Evolutionary conservation across 2,329 filamentous ascomycete species (phyloP).

Genomic region (Alternaria sp.): DNA sequence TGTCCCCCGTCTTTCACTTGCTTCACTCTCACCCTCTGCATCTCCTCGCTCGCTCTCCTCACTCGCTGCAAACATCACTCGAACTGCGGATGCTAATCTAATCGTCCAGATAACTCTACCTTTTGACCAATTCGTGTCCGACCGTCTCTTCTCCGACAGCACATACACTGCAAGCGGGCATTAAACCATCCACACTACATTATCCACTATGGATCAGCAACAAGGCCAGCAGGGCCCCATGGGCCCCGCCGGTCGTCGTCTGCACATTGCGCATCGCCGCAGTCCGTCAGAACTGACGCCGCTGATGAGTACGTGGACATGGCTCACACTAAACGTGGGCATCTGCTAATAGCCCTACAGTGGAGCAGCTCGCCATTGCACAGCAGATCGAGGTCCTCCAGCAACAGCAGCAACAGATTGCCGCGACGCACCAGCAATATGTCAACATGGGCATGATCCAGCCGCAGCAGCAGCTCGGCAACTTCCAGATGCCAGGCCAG

Average conservation of each 20-base stretch:
- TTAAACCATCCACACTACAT: constrained; percentile 34
- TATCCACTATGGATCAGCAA: constrained; percentile 58
- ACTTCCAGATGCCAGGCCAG: constrained; percentile 68
- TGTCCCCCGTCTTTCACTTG: constrained; percentile 12
- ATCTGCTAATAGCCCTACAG: constrained; percentile 58
- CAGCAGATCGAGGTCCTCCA: constrained; percentile 98
- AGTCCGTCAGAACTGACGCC: constrained; percentile 97
- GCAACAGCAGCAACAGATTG: constrained; percentile 97
- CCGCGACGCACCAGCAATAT: constrained; percentile 96
- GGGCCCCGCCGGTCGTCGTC: constrained; percentile 83
- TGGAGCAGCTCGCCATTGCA: constrained; percentile 97
- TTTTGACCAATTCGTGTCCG: constrained; percentile 33
- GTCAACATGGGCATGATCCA: constrained; percentile 96
- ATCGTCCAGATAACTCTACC: constrained; percentile 35
- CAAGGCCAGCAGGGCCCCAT: constrained; percentile 61
- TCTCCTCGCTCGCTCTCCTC: neutral
- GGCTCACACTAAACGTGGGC: constrained; percentile 11
- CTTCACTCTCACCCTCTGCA: neutral
- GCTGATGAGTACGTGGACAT: constrained; percentile 86
- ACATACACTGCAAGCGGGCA: constrained; percentile 31
- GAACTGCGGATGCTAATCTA: constrained; percentile 23
- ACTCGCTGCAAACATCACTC: neutral
- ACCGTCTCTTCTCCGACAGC: constrained; percentile 36
- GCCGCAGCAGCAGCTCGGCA: constrained; percentile 78
- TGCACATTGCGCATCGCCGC: constrained; percentile 96